These are phyloP conservation scores for Globisporangium rhizosaccharum DNA, from an alignment of 352 stramenopile genomes.

Conservation along the genomic window DNA sequence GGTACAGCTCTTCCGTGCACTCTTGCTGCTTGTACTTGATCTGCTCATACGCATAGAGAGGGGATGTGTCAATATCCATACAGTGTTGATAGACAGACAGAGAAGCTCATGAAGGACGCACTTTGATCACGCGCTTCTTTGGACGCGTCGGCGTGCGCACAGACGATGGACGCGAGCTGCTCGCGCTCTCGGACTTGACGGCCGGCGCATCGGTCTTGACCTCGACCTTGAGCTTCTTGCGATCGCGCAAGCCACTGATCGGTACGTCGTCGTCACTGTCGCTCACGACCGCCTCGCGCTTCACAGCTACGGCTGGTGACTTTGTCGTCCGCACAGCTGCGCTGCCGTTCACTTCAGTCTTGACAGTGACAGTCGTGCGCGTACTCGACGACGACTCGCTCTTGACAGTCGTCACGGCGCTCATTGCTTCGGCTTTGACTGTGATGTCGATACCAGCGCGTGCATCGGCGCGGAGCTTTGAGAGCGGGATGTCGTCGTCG, in stretches of 20 bases:
- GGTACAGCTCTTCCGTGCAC: constrained; percentile 77
- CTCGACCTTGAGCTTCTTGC: constrained; percentile 63
- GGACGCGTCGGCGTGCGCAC: constrained; percentile 14
- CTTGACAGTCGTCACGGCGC: constrained; percentile 6
- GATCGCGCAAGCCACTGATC: constrained; percentile 52
- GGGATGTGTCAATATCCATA: background rate
- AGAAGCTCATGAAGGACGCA: constrained; percentile 8
- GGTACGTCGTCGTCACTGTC: constrained; percentile 73
- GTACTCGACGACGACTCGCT: background rate
- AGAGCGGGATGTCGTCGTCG: constrained; percentile 76
- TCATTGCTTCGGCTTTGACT: constrained; percentile 21
- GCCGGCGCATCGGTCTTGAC: constrained; percentile 2
- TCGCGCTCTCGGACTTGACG: constrained; percentile 19
- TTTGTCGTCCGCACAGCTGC: background rate
- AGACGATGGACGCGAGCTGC: constrained; percentile 7
- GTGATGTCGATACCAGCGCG: constrained; percentile 17
- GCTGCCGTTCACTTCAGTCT: constrained; percentile 16
- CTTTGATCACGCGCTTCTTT: constrained; percentile 69
- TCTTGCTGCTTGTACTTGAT: constrained; percentile 86
- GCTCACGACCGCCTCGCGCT: constrained; percentile 26
- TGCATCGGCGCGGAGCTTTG: constrained; percentile 40
- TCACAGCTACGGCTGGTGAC: constrained; percentile 12
- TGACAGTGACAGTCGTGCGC: constrained; percentile 5
- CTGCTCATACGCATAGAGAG: constrained; percentile 7
- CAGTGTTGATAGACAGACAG: background rate